Percentiles rank a stretch among this genome's conserved stretches.
Conservation (phyloP, 2,329 filamentous ascomycete genomes). For the Apiospora saccharicola region DNA sequence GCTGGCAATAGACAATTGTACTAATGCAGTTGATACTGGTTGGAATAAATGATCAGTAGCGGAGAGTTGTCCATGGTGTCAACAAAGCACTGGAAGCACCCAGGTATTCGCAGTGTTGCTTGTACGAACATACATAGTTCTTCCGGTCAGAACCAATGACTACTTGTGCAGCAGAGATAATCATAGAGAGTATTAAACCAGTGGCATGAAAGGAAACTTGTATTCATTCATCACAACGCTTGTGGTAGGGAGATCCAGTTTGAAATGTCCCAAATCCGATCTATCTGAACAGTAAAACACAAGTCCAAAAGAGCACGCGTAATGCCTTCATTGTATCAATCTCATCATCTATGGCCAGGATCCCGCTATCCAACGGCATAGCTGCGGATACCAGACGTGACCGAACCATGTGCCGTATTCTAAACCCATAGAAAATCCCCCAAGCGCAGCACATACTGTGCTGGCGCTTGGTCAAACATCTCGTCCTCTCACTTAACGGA, state of each 20-base stretch:
- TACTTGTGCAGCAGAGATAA: not conserved
- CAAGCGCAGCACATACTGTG: not conserved
- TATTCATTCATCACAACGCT: not conserved
- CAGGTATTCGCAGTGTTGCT: too few species aligned
- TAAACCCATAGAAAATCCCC: not conserved
- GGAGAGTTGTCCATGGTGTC: not conserved
- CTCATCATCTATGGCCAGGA: slow-evolving; percentile 2
- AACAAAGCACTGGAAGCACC: too few species aligned
- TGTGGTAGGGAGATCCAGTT: not conserved
- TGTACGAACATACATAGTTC: too few species aligned
- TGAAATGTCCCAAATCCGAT: not conserved
- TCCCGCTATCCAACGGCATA: slow-evolving; percentile 5
- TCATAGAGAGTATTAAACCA: not conserved
- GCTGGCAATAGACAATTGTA: too few species aligned
- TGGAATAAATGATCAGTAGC: too few species aligned
- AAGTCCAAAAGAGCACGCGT: not conserved
- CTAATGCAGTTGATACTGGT: too few species aligned
- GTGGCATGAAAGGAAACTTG: not conserved
- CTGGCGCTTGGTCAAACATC: not conserved
- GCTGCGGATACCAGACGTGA: not conserved
- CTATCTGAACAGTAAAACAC: slow-evolving; percentile 4
- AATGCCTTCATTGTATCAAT: slow-evolving; percentile 16
- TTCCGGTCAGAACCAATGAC: not conserved
- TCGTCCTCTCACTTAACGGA: slow-evolving; percentile 41
- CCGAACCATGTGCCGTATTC: slow-evolving; percentile 5